A percentile compares a stretch with the other conserved stretches of the same genome.
Conservation (phyloP, 306 rosid genomes). For the Senna tora region DNA sequence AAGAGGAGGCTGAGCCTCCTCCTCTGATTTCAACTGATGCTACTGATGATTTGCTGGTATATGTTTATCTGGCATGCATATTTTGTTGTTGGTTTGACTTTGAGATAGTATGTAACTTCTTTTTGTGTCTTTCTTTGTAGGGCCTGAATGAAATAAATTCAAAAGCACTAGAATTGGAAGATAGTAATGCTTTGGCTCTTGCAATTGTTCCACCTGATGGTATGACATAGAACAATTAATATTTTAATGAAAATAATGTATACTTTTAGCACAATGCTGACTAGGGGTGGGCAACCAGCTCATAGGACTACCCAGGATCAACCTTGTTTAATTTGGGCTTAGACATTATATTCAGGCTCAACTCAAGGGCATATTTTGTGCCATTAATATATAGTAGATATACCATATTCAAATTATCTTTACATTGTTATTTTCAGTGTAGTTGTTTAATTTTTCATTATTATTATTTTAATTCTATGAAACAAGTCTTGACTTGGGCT, state of each 20-base stretch:
- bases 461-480: background rate
- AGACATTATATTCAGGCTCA: background rate
- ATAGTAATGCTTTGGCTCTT: constrained; percentile 83
- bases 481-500: background rate
- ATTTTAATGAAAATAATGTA: constrained; percentile 14
- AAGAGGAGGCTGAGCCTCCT: constrained; percentile 56
- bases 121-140: constrained; percentile 43
- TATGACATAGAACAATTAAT: constrained; percentile 40
- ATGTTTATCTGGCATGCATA: constrained; percentile 22
- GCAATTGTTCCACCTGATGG: constrained; percentile 83
- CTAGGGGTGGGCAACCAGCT: background rate
- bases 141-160: constrained; percentile 79
- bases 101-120: constrained; percentile 7
- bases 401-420: background rate
- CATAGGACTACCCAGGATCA: background rate
- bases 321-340: background rate
- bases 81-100: constrained; percentile 35
- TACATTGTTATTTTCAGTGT: background rate
- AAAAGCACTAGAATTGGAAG: constrained; percentile 74
- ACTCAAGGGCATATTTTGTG: background rate
- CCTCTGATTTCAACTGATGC: constrained; percentile 69
- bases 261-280: background rate
- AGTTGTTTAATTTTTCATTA: background rate
- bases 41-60: constrained; percentile 76
- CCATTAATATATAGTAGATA: too few relatives aligned